phyloP scores from a whole-genome alignment of 495 filamentous ascomycete species.

The Lentithecium fluviatile region DNA sequence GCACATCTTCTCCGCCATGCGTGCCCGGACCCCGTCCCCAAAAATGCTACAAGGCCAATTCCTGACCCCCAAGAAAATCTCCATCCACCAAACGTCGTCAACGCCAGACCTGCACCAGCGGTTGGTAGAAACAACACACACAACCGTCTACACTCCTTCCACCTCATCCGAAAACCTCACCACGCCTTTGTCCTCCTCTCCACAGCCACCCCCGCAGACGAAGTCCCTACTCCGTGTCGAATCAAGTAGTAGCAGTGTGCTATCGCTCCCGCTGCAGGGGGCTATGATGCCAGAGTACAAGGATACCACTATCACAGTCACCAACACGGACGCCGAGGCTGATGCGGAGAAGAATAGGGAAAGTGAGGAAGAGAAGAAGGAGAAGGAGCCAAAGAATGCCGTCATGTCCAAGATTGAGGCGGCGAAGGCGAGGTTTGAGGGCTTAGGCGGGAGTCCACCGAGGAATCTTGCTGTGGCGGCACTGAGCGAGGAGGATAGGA shows the following conservation, averaged over 20 bases:
- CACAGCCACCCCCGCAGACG: too few relatives aligned
- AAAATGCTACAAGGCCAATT: background rate
- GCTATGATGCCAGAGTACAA: slow-evolving; percentile 12
- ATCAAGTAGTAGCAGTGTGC: slow-evolving; percentile 11
- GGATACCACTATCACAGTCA: slow-evolving; percentile 2
- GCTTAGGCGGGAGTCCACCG: background rate
- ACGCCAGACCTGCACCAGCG: background rate
- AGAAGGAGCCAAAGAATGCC: background rate
- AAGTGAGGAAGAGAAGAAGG: too few relatives aligned
- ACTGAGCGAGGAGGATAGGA: slow-evolving; percentile 3
- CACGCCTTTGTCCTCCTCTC: background rate
- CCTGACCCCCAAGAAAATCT: background rate
- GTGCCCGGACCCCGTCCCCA: background rate
- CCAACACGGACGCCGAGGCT: background rate
- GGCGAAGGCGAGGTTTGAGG: background rate
- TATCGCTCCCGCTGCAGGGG: slow-evolving; percentile 28
- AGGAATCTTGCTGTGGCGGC: background rate
- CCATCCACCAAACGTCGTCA: background rate
- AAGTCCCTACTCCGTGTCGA: slow-evolving; percentile 1
- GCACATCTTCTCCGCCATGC: background rate
- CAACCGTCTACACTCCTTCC: too few relatives aligned
- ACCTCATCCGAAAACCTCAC: background rate
- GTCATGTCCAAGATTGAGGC: background rate
- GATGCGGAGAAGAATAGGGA: background rate
- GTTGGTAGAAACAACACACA: too few relatives aligned